These are phyloP conservation scores for Colletotrichum nymphaeae DNA, from an alignment of 2,329 filamentous ascomycete genomes.

Conservation along the genomic window DNA sequence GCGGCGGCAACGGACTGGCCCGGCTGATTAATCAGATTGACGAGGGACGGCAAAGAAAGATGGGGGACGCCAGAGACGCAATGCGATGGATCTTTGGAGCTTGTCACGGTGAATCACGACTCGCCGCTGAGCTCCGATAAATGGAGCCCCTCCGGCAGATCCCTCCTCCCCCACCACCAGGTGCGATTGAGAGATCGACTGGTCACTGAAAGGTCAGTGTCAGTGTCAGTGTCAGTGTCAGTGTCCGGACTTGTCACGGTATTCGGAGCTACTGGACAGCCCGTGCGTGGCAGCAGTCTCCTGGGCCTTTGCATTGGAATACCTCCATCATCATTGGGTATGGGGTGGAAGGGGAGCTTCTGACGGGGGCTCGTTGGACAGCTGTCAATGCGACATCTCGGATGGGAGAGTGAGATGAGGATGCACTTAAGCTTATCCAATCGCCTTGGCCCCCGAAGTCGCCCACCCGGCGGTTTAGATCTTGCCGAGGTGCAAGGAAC, in stretches of 20 bases:
- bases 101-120: constrained; percentile 27
- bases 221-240: too few relatives aligned
- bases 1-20: neutral
- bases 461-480: constrained; percentile 9
- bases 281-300: neutral
- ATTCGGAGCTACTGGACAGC: neutral
- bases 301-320: neutral
- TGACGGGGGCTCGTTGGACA: neutral
- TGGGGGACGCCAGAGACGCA: neutral
- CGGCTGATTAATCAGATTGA: constrained; percentile 34
- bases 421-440: constrained; percentile 29
- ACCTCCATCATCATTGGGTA: neutral
- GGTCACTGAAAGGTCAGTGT: neutral
- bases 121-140: constrained; percentile 32
- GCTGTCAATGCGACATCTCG: constrained; percentile 15
- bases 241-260: constrained; percentile 22
- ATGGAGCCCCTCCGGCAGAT: constrained; percentile 32
- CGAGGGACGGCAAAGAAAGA: constrained; percentile 3
- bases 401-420: constrained; percentile 21
- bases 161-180: neutral
- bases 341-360: neutral
- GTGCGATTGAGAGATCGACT: constrained; percentile 2
- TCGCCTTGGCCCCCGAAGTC: constrained; percentile 16
- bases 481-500: constrained; percentile 8
- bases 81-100: constrained; percentile 22